A percentile compares a stretch with the other conserved stretches of the same genome.
Conservation (phyloP, 2,329 filamentous ascomycete species). For the Diplodia sapinea region DNA sequence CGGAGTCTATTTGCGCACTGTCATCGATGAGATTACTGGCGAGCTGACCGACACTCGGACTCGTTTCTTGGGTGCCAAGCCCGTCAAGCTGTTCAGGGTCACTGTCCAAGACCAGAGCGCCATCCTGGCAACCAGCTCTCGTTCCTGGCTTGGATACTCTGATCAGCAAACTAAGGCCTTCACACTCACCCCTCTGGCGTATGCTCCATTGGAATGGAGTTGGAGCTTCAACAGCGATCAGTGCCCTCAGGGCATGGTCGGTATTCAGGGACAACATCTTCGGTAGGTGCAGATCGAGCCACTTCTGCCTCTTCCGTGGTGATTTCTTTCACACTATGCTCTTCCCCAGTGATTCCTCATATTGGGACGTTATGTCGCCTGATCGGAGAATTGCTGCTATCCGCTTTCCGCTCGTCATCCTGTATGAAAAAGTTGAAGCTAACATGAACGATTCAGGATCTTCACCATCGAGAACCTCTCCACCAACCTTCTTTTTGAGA, state of each 20-base stretch:
- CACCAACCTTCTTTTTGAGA: conserved; percentile 84
- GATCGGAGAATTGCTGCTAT: not conserved
- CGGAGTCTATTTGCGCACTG: conserved; percentile 92
- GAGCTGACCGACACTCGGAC: conserved; percentile 94
- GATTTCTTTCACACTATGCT: not conserved
- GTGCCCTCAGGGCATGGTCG: conserved; percentile 91
- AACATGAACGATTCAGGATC: conserved; percentile 63
- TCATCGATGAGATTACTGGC: conserved; percentile 92
- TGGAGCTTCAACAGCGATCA: conserved; percentile 98
- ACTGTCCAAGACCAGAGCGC: conserved; percentile 83
- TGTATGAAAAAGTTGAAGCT: not conserved
- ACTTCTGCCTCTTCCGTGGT: not conserved
- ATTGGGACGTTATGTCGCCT: conserved; percentile 56
- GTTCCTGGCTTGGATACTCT: conserved; percentile 95
- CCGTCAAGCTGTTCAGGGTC: conserved; percentile 90
- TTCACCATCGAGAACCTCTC: conserved; percentile 88
- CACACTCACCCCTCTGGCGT: conserved; percentile 89
- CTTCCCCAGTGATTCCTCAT: conserved; percentile 41
- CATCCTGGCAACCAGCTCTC: conserved; percentile 86
- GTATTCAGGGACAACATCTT: conserved; percentile 85
- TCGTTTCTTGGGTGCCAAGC: conserved; percentile 89
- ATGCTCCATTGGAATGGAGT: conserved; percentile 85
- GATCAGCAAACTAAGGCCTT: conserved; percentile 86
- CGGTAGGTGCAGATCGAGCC: conserved; percentile 65
- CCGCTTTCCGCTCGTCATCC: not conserved